phyloP scores from a whole-genome alignment of 2,329 filamentous ascomycete species.

The Fusarium coffeatum region DNA sequence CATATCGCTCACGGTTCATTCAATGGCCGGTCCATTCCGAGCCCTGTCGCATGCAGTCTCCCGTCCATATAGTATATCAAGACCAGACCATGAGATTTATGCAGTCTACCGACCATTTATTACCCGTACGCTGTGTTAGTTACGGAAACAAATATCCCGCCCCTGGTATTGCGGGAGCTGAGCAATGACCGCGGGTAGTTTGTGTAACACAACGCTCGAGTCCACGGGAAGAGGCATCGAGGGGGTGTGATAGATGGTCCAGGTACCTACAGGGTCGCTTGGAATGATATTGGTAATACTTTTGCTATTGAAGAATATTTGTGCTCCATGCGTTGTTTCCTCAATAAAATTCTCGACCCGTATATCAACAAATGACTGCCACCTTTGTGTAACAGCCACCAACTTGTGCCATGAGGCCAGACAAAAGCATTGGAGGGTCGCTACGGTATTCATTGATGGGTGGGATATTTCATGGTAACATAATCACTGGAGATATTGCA shows the following conservation, averaged over 20 bases:
- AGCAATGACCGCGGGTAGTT: constrained; percentile 8
- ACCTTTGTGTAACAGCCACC: background rate
- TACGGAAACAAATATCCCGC: background rate
- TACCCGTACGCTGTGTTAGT: background rate
- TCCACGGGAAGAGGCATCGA: constrained; percentile 25
- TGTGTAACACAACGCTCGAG: constrained; percentile 26
- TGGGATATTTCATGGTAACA: background rate
- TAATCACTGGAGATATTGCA: background rate
- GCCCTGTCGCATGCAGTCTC: constrained; percentile 17
- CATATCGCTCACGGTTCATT: background rate
- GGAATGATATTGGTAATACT: background rate
- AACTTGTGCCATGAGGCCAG: background rate
- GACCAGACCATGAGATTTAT: constrained; percentile 1
- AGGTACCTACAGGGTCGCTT: background rate
- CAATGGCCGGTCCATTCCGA: constrained; percentile 5
- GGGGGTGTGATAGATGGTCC: constrained; percentile 1
- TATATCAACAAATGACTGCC: background rate
- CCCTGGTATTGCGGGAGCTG: constrained; percentile 16
- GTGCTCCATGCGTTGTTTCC: background rate
- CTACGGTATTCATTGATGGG: background rate
- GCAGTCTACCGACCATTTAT: constrained; percentile 15
- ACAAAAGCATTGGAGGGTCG: background rate
- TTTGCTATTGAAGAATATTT: background rate
- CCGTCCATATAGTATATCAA: constrained; percentile 5
- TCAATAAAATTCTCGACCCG: background rate